Conservation (phyloP, 2,329 filamentous ascomycete genomes). For the Pochonia chlamydosporia region DNA sequence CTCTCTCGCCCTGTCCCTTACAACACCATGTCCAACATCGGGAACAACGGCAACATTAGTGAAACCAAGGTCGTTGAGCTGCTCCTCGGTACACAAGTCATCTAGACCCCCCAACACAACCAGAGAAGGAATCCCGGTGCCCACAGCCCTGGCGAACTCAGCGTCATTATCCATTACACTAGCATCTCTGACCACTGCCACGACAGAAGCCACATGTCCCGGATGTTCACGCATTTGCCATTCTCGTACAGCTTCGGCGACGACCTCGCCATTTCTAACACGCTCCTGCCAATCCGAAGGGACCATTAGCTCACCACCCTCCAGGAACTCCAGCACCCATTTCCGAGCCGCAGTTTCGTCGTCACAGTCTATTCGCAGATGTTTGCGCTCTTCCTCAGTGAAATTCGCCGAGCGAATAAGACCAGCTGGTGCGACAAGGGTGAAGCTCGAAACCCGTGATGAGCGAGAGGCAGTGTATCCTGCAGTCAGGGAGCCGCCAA, state of each 20-base stretch:
- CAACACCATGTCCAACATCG: conserved; percentile 17
- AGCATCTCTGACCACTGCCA: conserved; percentile 40
- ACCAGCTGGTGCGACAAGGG: conserved; percentile 42
- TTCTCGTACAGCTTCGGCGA: conserved; percentile 38
- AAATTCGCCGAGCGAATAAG: conserved; percentile 26
- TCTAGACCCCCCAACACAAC: conserved; percentile 20
- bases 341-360: conserved; percentile 10
- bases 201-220: conserved; percentile 39
- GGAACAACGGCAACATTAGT: conserved; percentile 16
- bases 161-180: conserved; percentile 29
- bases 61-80: conserved; percentile 13
- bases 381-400: conserved; percentile 15
- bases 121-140: conserved; percentile 9
- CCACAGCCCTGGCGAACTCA: conserved; percentile 14
- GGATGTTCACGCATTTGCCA: conserved; percentile 42
- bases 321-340: conserved; percentile 33
- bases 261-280: conserved; percentile 34
- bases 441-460: conserved; percentile 25
- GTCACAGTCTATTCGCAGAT: conserved; percentile 12
- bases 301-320: conserved; percentile 35
- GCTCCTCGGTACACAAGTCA: conserved; percentile 11
- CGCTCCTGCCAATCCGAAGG: conserved; percentile 38
- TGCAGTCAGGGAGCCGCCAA: conserved; percentile 35
- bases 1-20: conserved; percentile 15
- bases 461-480: conserved; percentile 29